Percentiles rank a stretch among this genome's conserved stretches.
phyloP scores from a whole-genome alignment of 768 basidiomycete genomes.

The Auricularia heimuer region DNA sequence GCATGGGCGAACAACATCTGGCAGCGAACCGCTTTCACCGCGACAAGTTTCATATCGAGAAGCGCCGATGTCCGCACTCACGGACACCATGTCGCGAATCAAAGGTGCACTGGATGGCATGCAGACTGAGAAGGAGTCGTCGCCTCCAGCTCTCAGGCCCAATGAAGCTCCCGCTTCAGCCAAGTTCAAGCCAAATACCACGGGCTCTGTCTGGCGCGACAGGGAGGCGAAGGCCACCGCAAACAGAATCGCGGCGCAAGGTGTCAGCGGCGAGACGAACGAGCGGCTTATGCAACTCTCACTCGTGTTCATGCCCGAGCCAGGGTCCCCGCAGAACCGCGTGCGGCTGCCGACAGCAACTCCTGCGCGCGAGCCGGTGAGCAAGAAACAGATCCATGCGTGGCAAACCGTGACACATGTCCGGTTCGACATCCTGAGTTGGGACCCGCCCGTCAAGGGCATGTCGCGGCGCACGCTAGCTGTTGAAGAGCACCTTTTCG shows the following conservation, averaged over 20 bases:
- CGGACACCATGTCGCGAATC: slow-evolving; percentile 79
- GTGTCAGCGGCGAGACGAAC: neutral
- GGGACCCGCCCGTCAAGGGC: slow-evolving; percentile 59
- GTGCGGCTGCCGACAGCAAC: slow-evolving; percentile 6
- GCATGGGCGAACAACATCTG: slow-evolving; percentile 29
- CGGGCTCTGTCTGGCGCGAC: neutral
- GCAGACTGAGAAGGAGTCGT: slow-evolving; percentile 1
- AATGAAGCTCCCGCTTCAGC: neutral
- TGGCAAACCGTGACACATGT: slow-evolving; percentile 32
- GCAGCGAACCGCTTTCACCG: slow-evolving; percentile 55
- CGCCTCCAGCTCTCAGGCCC: neutral
- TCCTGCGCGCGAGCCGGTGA: slow-evolving; percentile 35
- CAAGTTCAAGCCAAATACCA: neutral
- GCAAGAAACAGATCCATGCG: slow-evolving; percentile 37
- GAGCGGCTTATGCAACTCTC: neutral
- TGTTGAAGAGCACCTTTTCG: slow-evolving; percentile 57
- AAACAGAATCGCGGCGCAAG: neutral
- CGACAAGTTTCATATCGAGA: slow-evolving; percentile 31
- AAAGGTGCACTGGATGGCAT: slow-evolving; percentile 51
- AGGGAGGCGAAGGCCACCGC: neutral
- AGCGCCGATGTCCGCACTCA: slow-evolving; percentile 59
- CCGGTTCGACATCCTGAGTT: slow-evolving; percentile 59
- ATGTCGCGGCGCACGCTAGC: slow-evolving; percentile 53
- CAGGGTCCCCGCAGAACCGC: neutral
- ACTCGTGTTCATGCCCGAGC: neutral